These are phyloP conservation scores for Phaeosphaeria sp. DNA, from an alignment of 2,329 filamentous ascomycete species.

Conservation along the genomic window DNA sequence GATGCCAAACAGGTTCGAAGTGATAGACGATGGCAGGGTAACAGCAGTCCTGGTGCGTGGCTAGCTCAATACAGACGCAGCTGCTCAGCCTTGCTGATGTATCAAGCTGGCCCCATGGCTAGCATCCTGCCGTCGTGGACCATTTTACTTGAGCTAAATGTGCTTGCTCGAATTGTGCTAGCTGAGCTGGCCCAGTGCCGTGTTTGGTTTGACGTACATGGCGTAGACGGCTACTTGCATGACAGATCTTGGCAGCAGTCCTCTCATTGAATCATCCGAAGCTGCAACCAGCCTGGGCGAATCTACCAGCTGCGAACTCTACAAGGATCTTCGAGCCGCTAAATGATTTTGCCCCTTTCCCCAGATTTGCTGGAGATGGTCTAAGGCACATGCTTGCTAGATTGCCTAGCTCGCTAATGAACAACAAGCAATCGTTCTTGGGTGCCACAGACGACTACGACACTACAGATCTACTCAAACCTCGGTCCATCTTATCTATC, in stretches of 20 bases:
- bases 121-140: neutral
- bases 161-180: slow-evolving; percentile 36
- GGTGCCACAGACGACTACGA: neutral
- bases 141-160: slow-evolving; percentile 5
- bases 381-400: neutral
- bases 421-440: neutral
- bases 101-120: slow-evolving; percentile 6
- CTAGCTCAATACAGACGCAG: slow-evolving; percentile 21
- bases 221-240: slow-evolving; percentile 37
- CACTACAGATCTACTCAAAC: neutral
- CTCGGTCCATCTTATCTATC: neutral
- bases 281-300: neutral
- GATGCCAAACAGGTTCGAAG: slow-evolving; percentile 16
- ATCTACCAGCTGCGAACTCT: neutral
- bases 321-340: neutral
- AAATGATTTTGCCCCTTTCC: neutral
- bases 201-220: slow-evolving; percentile 37
- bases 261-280: slow-evolving; percentile 8
- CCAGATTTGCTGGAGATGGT: neutral
- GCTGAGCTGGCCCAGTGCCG: slow-evolving; percentile 35
- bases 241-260: slow-evolving; percentile 29
- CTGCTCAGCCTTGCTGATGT: slow-evolving; percentile 25
- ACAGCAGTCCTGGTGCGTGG: slow-evolving; percentile 30
- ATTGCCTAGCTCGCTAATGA: neutral
- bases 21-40: slow-evolving; percentile 18